Percentiles rank a stretch among this genome's conserved stretches.
phyloP scores from a whole-genome alignment of 106 monocot genomes.

The Chionographis japonica region DNA sequence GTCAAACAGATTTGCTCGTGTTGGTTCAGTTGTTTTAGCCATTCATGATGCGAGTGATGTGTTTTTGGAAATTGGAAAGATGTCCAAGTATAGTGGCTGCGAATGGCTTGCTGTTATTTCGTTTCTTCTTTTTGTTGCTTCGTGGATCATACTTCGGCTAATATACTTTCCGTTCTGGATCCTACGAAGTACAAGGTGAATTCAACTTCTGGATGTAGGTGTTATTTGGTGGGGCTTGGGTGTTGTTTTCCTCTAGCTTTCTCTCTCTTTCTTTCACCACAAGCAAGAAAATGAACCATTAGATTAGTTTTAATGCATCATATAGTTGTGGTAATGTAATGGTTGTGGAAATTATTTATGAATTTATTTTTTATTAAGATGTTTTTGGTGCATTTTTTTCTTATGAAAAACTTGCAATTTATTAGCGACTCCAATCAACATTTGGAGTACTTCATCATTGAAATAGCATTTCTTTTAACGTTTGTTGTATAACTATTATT shows the following conservation, averaged over 20 bases:
- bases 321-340: no score
- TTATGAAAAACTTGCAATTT: no score
- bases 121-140: conserved; percentile 65
- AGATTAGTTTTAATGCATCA: no score
- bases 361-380: no score
- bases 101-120: conserved; percentile 51
- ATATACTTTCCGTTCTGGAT: conserved; percentile 85
- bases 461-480: no score
- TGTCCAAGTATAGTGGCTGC: conserved; percentile 80
- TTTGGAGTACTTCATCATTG: no score
- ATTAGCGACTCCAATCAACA: no score
- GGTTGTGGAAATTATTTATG: no score
- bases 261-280: not conserved
- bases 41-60: conserved; percentile 95
- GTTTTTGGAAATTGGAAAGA: conserved; percentile 86
- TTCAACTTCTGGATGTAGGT: not conserved
- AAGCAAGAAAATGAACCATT: no score
- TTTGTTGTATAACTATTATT: no score
- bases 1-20: conserved; percentile 72
- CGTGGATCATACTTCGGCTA: conserved; percentile 77
- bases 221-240: not conserved
- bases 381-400: no score
- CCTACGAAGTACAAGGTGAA: conserved; percentile 84
- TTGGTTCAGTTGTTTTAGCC: conserved; percentile 84
- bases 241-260: not conserved